Base-by-base conservation (phyloP, 371 early-diverging fungal species). In the Haplosporangium sp. region DNA sequence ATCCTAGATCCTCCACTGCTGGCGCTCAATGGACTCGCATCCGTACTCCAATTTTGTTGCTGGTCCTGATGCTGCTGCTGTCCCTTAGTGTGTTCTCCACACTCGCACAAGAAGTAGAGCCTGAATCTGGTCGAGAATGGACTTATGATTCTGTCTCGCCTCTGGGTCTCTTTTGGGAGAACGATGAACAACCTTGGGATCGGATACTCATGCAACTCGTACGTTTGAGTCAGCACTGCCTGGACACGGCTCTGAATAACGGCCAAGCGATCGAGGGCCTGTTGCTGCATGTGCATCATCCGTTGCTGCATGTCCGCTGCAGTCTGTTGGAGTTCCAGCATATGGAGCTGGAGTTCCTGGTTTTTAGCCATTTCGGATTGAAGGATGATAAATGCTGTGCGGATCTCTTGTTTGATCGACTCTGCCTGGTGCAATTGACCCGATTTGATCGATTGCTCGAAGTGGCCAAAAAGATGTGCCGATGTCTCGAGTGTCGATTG, bases 151-250 rank as follows among this genome's bases (percentile, higher is more conserved):
- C n/a, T 36, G 40, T 73, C 73, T 14, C 55, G 13, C 11, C 57
- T 38, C 6, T 54, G 58, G 0, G 54, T 47, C n/a, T 61, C 62
- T 7, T 14, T 20, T 7, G 76, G 76, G 9, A 76, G 18, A 11
- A 76, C 64, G 14, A 76, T 76, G 23, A 76, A 76, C 46, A 76
- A 45, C 13, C 76, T 61, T 5, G 76, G 76, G 55, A 70, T 75
- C 0, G 70, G 66, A 40, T 62, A 69, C 45, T 75, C 76, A 48
- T 66, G 70, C 48, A 76, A 43, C 42, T 76, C 76, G 21, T 59
- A 70, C 2, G 59, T 76, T 38, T 70, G 67, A n/a, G 71, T 70
- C 51, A 70, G 21, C 13, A 76, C 43, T 11, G 59, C 66, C 23
- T 69, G 69, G 11, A 74, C 62, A 10, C 59, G 52, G 20, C 50